These are phyloP conservation scores for Alternaria novae-zelandiae DNA, from an alignment of 2,329 filamentous ascomycete species.

Conservation along the genomic window DNA sequence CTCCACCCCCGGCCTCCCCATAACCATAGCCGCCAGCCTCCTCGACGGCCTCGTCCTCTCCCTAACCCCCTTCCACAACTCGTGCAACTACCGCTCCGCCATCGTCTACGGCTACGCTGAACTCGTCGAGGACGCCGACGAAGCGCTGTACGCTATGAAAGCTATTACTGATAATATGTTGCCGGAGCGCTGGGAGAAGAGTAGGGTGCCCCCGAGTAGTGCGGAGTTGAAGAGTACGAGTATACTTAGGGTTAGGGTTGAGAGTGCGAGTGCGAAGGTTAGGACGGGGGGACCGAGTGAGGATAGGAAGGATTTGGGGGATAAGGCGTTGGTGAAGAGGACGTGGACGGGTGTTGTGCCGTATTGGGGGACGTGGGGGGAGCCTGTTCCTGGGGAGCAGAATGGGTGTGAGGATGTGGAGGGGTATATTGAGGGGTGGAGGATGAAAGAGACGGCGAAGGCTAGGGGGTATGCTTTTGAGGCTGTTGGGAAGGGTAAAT, in stretches of 20 bases:
- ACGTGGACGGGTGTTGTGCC: conserved; percentile 48
- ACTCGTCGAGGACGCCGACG: conserved; percentile 27
- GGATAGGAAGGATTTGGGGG: conserved; percentile 41
- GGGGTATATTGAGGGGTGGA: conserved; percentile 61
- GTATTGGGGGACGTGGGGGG: conserved; percentile 42
- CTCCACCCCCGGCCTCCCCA: background rate
- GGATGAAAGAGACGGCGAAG: conserved; percentile 31
- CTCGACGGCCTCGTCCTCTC: conserved; percentile 45
- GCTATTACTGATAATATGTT: conserved; percentile 44
- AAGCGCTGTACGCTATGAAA: conserved; percentile 40
- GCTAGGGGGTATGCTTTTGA: conserved; percentile 31
- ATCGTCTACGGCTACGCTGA: conserved; percentile 38
- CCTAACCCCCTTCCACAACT: conserved; percentile 46
- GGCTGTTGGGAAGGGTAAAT: conserved; percentile 15
- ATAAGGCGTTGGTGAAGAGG: conserved; percentile 25
- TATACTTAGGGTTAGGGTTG: conserved; percentile 36
- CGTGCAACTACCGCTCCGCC: conserved; percentile 45
- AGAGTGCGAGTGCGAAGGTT: conserved; percentile 32
- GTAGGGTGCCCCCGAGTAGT: conserved; percentile 35
- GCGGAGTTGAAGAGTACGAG: conserved; percentile 39
- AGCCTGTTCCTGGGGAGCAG: conserved; percentile 34
- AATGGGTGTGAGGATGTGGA: conserved; percentile 63
- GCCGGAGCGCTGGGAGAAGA: conserved; percentile 39
- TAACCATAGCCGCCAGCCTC: conserved; percentile 11
- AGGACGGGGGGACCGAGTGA: conserved; percentile 42